A percentile compares a stretch with the other conserved stretches of the same genome.
These are phyloP conservation scores for Urochloa ruziziensis DNA, from an alignment of 176 grass and related monocot species.

Conservation along the genomic window DNA sequence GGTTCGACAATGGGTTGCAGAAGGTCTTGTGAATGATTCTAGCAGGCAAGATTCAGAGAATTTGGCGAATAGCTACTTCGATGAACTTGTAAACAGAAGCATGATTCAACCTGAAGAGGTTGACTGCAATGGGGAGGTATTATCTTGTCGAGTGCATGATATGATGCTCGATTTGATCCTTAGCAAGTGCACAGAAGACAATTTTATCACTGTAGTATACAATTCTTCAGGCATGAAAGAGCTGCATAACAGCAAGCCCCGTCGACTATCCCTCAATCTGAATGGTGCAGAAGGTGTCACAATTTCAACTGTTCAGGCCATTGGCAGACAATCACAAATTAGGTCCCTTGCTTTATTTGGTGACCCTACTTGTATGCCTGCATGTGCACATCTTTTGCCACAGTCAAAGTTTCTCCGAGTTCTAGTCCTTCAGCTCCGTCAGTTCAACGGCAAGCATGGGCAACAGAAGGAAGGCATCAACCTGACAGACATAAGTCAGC, in stretches of 20 bases:
- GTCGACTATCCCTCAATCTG: conserved; percentile 8
- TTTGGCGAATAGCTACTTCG: conserved; percentile 24
- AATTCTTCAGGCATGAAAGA: background rate
- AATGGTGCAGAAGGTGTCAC: background rate
- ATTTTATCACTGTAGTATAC: conserved; percentile 23
- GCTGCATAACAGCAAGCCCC: background rate
- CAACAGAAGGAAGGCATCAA: background rate
- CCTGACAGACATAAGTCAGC: background rate
- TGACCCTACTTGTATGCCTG: background rate
- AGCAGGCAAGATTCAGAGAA: background rate
- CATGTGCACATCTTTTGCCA: background rate
- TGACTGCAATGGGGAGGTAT: conserved; percentile 10
- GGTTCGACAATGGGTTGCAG: conserved; percentile 44
- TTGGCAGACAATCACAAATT: background rate
- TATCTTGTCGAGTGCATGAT: conserved; percentile 38
- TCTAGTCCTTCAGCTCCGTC: background rate
- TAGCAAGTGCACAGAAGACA: conserved; percentile 27
- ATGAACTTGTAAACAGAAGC: conserved; percentile 36
- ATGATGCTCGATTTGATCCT: conserved; percentile 42
- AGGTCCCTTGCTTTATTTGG: conserved; percentile 12
- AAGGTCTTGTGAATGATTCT: conserved; percentile 36
- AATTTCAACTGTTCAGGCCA: background rate
- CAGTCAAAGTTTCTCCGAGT: conserved; percentile 5
- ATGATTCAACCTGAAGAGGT: conserved; percentile 32
- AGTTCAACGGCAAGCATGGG: background rate